Conservation (phyloP, 2,329 filamentous ascomycete species). For the Pseudogymnoascus sp. region DNA sequence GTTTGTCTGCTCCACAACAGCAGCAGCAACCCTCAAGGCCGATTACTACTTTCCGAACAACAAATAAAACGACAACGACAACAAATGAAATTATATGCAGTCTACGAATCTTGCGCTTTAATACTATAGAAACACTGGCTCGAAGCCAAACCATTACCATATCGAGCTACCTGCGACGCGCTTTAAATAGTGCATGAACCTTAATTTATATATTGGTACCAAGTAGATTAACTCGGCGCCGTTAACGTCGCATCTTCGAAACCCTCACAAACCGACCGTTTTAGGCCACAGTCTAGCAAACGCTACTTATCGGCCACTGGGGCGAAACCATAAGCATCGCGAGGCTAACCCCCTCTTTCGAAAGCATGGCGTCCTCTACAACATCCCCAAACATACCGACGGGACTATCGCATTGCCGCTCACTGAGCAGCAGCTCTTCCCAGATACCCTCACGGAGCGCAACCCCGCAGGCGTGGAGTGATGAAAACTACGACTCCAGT, state of each 20-base stretch:
- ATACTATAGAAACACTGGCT: not conserved
- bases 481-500: not conserved
- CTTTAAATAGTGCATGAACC: not conserved
- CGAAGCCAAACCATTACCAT: not conserved
- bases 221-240: not conserved
- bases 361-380: not conserved
- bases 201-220: slow-evolving; percentile 1
- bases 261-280: not conserved
- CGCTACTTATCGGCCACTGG: not conserved
- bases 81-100: not conserved
- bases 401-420: not conserved
- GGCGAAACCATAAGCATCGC: not conserved
- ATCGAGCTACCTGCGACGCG: not conserved
- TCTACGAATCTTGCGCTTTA: not conserved
- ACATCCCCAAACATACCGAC: not conserved
- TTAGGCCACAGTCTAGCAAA: not conserved
- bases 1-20: not conserved
- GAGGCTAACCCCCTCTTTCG: not conserved
- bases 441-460: not conserved
- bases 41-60: not conserved
- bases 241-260: not conserved
- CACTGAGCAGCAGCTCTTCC: not conserved
- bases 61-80: not conserved
- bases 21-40: not conserved
- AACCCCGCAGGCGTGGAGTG: not conserved